Percentiles rank a stretch among this genome's conserved stretches.
Conservation (phyloP, 2,329 filamentous ascomycete genomes). For the Biscogniauxia mediterranea region DNA sequence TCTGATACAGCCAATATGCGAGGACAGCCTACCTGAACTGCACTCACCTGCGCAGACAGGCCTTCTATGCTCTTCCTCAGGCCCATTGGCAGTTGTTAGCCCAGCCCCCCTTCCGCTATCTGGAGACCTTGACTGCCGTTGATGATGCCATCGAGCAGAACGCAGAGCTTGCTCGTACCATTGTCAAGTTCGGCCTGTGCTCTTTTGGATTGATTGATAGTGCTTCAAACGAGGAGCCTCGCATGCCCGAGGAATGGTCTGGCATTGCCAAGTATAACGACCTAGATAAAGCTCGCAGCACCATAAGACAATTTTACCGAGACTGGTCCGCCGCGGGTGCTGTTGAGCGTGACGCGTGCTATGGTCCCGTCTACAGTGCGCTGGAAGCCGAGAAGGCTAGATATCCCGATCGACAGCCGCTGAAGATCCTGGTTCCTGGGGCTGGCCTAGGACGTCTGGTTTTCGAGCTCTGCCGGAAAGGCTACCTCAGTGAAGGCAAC, state of each 20-base stretch:
- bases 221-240: conserved; percentile 38
- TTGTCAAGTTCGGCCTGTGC: conserved; percentile 66
- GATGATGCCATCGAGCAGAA: conserved; percentile 90
- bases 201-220: conserved; percentile 56
- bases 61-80: conserved; percentile 87
- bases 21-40: conserved; percentile 83
- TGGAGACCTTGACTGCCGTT: conserved; percentile 73
- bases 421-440: conserved; percentile 80
- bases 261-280: conserved; percentile 70
- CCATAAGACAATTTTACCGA: conserved; percentile 87
- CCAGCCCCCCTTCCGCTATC: conserved; percentile 75
- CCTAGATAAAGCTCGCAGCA: conserved; percentile 88
- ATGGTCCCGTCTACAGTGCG: conserved; percentile 67
- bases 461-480: conserved; percentile 75
- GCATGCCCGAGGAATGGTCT: conserved; percentile 63
- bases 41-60: conserved; percentile 85
- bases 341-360: conserved; percentile 72
- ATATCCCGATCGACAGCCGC: conserved; percentile 33
- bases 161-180: conserved; percentile 75
- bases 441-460: conserved; percentile 86
- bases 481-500: conserved; percentile 81
- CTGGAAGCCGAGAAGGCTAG: conserved; percentile 51
- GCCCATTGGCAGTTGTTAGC: conserved; percentile 82
- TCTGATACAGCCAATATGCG: conserved; percentile 70
- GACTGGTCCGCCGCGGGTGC: conserved; percentile 86